These are phyloP conservation scores for Pythium folliculosum DNA, from an alignment of 352 stramenopile species.

Conservation along the genomic window DNA sequence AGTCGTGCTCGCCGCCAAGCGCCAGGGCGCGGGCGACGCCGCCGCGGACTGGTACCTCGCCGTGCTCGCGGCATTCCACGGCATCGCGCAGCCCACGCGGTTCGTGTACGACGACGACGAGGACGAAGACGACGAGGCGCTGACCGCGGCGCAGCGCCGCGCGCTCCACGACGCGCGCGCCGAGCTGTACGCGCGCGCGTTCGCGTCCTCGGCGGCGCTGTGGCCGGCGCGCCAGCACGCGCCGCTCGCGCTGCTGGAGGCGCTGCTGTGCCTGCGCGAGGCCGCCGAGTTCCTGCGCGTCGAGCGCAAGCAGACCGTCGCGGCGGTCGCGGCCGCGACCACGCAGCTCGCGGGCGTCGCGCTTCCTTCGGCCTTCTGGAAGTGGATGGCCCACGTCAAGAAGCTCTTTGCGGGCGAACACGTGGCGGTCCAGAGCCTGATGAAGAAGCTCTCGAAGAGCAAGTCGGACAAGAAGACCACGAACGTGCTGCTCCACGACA, in stretches of 20 bases:
- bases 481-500: slow-evolving; percentile 51
- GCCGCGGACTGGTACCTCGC: slow-evolving; percentile 40
- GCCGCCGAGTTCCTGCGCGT: slow-evolving; percentile 61
- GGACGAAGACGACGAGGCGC: slow-evolving; percentile 30
- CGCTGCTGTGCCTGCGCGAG: slow-evolving; percentile 50
- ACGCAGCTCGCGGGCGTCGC: slow-evolving; percentile 43
- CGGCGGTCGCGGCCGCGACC: slow-evolving; percentile 48
- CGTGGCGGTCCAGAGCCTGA: slow-evolving; percentile 27
- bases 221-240: slow-evolving; percentile 29
- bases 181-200: slow-evolving; percentile 55
- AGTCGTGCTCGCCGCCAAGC: slow-evolving; percentile 19
- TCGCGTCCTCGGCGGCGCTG: slow-evolving; percentile 30
- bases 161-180: slow-evolving; percentile 49
- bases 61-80: slow-evolving; percentile 44
- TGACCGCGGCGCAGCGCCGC: slow-evolving; percentile 33
- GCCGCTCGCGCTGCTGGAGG: slow-evolving; percentile 30
- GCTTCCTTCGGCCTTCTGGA: slow-evolving; percentile 47
- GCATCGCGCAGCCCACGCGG: slow-evolving; percentile 40
- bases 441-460: slow-evolving; percentile 37
- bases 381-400: slow-evolving; percentile 51
- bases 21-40: slow-evolving; percentile 11
- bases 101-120: slow-evolving; percentile 43
- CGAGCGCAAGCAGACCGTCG: slow-evolving; percentile 44
- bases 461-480: slow-evolving; percentile 38
- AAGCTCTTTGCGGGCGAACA: slow-evolving; percentile 26